Conservation (phyloP, 164 flowering plant genomes). For the Platanus orientalis region DNA sequence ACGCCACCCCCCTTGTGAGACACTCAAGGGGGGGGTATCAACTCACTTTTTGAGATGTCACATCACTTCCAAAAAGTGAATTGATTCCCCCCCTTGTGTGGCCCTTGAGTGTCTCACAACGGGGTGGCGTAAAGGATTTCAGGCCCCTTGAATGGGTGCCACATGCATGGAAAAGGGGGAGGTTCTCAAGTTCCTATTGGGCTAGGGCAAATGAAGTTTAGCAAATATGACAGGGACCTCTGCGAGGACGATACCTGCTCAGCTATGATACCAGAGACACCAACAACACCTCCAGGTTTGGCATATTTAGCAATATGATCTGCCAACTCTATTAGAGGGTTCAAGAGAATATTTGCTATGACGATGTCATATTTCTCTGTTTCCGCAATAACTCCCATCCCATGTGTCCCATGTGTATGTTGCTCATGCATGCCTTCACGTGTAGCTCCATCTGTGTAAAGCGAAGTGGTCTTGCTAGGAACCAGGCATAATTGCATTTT, state of each 20-base stretch:
- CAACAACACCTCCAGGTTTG: constrained; percentile 71
- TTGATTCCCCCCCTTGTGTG: too few relatives aligned
- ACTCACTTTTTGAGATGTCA: too few relatives aligned
- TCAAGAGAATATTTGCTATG: constrained; percentile 76
- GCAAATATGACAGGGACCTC: neutral
- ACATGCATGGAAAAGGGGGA: too few relatives aligned
- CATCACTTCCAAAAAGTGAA: too few relatives aligned
- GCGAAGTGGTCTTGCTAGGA: constrained; percentile 17
- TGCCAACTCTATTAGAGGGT: constrained; percentile 76
- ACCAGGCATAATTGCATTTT: constrained; percentile 48
- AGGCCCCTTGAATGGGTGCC: too few relatives aligned
- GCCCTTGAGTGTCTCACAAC: too few relatives aligned
- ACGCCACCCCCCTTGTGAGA: too few relatives aligned
- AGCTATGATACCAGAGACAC: constrained; percentile 65
- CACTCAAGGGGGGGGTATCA: too few relatives aligned
- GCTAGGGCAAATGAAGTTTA: too few relatives aligned
- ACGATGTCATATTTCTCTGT: constrained; percentile 60
- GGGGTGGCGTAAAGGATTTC: too few relatives aligned
- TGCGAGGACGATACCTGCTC: constrained; percentile 65
- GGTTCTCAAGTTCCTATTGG: too few relatives aligned
- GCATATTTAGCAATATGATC: constrained; percentile 65
- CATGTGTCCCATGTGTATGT: constrained; percentile 12
- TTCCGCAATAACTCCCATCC: constrained; percentile 17
- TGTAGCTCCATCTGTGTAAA: constrained; percentile 14
- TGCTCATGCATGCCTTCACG: constrained; percentile 14